Conservation (phyloP, 176 grass and related monocot genomes). For the bread wheat (Triticum aestivum) region IWGSC_CS_RefSeq_v2.1 NC_057809.1:550238309-550238808, state of each 20-base stretch:
- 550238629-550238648: slow-evolving; percentile 43
- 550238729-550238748: background rate
- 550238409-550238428: slow-evolving; percentile 28
- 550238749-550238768: background rate
- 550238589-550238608: background rate
- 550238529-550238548: background rate
- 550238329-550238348: slow-evolving; percentile 13
- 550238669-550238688: slow-evolving; percentile 80
- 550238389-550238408: slow-evolving; percentile 13
- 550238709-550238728: background rate
- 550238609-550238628: background rate
- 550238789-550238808: slow-evolving; percentile 65
- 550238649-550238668: slow-evolving; percentile 95
- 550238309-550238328: slow-evolving; percentile 34
- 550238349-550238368: background rate
- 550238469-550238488: slow-evolving; percentile 8
- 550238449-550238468: background rate
- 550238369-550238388: background rate
- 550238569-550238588: background rate
- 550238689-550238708: slow-evolving; percentile 46
- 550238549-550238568: background rate
- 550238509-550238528: slow-evolving; percentile 24
- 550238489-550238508: background rate
- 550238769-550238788: background rate
- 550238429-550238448: slow-evolving; percentile 5